Percentiles rank a stretch among this genome's conserved stretches.
phyloP scores from a whole-genome alignment of 208 protist genomes.

The Lotmaria passim region DNA sequence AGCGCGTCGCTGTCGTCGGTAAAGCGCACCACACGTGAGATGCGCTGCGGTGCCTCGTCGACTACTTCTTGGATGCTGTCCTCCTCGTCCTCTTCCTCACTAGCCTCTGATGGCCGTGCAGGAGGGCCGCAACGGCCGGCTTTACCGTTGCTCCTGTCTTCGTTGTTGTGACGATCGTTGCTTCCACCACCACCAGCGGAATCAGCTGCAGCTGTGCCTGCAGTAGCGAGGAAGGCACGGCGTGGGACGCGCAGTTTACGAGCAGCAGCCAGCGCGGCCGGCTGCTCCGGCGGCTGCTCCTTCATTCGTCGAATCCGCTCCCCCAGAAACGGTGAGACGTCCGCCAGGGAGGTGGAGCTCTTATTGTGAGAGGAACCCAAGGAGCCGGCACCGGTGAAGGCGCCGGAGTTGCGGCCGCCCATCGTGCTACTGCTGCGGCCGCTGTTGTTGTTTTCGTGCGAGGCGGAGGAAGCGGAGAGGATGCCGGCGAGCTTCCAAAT shows the following conservation, averaged over 20 bases:
- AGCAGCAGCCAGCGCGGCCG: background rate
- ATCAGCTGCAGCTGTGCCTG: too few relatives aligned
- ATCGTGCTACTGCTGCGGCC: background rate
- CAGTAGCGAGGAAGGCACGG: background rate
- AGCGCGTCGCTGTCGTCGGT: conserved; percentile 29
- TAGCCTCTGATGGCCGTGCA: background rate
- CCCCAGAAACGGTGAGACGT: conserved; percentile 11
- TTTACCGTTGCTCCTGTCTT: too few relatives aligned
- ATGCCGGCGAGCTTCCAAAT: conserved; percentile 10
- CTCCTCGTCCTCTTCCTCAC: conserved; percentile 6
- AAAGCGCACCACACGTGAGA: conserved; percentile 6
- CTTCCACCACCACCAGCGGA: too few relatives aligned
- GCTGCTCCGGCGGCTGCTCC: conserved; percentile 3
- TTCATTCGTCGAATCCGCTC: conserved; percentile 14
- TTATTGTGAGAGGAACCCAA: conserved; percentile 4
- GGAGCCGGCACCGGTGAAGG: background rate
- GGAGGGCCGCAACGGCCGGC: background rate
- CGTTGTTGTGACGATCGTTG: too few relatives aligned
- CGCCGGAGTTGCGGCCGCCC: background rate
- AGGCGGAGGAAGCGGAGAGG: background rate
- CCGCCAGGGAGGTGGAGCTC: background rate
- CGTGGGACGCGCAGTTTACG: background rate
- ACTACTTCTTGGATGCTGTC: conserved; percentile 2
- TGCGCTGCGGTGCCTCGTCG: conserved; percentile 1
- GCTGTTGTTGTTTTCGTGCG: background rate